Evolutionary conservation across 2,329 filamentous ascomycete genomes (phyloP).

Genomic region (Tothia fuscella): DNA sequence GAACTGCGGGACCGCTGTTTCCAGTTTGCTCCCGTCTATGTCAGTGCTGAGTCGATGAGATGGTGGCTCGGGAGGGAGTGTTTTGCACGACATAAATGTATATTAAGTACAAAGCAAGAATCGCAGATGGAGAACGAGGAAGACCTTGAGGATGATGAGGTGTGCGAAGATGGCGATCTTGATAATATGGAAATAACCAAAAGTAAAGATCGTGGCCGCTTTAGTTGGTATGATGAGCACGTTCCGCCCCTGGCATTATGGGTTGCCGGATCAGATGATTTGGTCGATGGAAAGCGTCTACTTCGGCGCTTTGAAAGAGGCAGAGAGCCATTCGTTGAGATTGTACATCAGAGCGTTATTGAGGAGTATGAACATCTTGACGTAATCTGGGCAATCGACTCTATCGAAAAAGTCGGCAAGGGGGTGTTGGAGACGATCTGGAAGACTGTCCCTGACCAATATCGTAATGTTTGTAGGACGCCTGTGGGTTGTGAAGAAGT

Average conservation of each 20-base stretch:
- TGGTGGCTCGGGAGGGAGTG: slow-evolving; percentile 92
- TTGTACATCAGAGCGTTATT: slow-evolving; percentile 75
- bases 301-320: slow-evolving; percentile 63
- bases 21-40: slow-evolving; percentile 83
- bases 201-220: slow-evolving; percentile 27
- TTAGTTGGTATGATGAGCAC: slow-evolving; percentile 69
- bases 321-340: slow-evolving; percentile 65
- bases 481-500: slow-evolving; percentile 31
- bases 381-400: slow-evolving; percentile 90
- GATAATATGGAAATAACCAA: neutral
- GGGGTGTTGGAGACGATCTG: slow-evolving; percentile 76
- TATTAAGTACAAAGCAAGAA: slow-evolving; percentile 66
- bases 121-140: slow-evolving; percentile 47
- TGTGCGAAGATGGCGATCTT: slow-evolving; percentile 14
- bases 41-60: slow-evolving; percentile 78
- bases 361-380: slow-evolving; percentile 88
- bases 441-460: slow-evolving; percentile 53
- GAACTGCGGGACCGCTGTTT: slow-evolving; percentile 73
- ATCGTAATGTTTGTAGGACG: slow-evolving; percentile 46
- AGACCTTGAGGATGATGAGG: slow-evolving; percentile 25
- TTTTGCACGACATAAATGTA: slow-evolving; percentile 76
- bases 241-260: slow-evolving; percentile 79
- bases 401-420: slow-evolving; percentile 66
- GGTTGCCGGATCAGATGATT: slow-evolving; percentile 70
- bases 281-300: slow-evolving; percentile 71